phyloP scores from a whole-genome alignment of 805 yeast species.

The Dipodascopsis tothii region DNA sequence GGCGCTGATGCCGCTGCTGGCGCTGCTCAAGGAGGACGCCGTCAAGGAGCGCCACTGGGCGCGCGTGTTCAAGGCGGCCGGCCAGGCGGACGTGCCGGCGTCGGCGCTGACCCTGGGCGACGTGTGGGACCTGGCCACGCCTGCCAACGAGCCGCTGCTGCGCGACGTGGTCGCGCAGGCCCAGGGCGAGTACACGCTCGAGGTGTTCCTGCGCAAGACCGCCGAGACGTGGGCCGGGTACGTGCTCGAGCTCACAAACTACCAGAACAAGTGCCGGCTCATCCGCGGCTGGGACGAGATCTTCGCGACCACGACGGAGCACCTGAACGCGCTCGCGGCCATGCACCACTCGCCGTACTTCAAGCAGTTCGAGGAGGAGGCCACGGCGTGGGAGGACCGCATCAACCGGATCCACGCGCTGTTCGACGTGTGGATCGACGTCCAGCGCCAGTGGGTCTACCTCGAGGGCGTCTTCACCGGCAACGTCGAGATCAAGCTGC shows the following conservation, averaged over 20 bases:
- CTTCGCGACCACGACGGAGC: conserved; percentile 51
- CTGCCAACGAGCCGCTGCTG: conserved; percentile 40
- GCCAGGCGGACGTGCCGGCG: conserved; percentile 26
- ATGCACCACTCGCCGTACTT: conserved; percentile 66
- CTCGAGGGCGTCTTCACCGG: conserved; percentile 65
- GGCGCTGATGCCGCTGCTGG: conserved; percentile 35
- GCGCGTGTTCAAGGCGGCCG: conserved; percentile 4
- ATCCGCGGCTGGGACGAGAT: conserved; percentile 62
- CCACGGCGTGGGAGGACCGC: conserved; percentile 47
- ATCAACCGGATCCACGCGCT: conserved; percentile 46
- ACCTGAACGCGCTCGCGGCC: conserved; percentile 53
- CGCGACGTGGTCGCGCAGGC: conserved; percentile 54
- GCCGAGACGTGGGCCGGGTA: conserved; percentile 49
- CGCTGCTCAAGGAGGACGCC: conserved; percentile 47
- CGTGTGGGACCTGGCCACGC: conserved; percentile 52
- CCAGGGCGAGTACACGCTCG: conserved; percentile 60
- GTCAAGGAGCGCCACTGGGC: conserved; percentile 66
- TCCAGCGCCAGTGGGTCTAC: conserved; percentile 84
- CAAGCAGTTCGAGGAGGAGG: conserved; percentile 51
- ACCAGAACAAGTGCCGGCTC: conserved; percentile 45
- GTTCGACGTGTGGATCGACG: conserved; percentile 69
- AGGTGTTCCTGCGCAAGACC: conserved; percentile 47
- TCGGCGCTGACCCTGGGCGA: conserved; percentile 44
- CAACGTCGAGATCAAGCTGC: conserved; percentile 48
- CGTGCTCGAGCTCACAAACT: conserved; percentile 48